Base-by-base conservation (phyloP, 305 asterid genomes). In the Fraxinus ornus region DNA sequence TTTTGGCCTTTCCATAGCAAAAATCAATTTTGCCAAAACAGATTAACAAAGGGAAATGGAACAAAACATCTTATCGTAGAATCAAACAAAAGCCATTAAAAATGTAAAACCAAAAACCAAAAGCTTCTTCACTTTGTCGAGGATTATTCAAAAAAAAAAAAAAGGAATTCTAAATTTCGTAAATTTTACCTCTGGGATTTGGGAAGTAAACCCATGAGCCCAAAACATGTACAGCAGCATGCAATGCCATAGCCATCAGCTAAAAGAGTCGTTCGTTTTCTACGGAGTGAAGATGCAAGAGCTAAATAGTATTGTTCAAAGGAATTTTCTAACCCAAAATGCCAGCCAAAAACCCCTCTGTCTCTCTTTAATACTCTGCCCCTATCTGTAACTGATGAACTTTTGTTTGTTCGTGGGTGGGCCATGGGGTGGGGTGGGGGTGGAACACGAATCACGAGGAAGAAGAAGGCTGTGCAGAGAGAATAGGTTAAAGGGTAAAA, bases 361-460 rank as follows among this genome's bases (percentile, higher is more conserved):
- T 76, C 66, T 68, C 52, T 79, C 19, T 77, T 75, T 41, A 41
- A 81, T 30, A 70, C 80, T 76, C 81, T 26, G 71, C 87, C 84
- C 86, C 79, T 44, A 83, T 81, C 87, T 81, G 83, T 66, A 83
- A 80, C 79, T 74, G 83, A 82, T 77, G 71, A 19, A 60, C 24
- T 60, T 60, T 60, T 60, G 60, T 49, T 15, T 49, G 60, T 49
- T 15, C 21, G 21, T 17, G 21, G 60, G 60, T 47, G 57, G 19
- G 57, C 49, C 49, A 15, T 13, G 19, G 52, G 17, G 57, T 12
- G n/a, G 52, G 52, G 52, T 37, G 10, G 32, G 32, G 60, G 6
- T 49, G 60, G 21, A 22, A 35, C 88, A 80, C 89, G 85, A 82
- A 36, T 87, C 75, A 39, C 89, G 89, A 87, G 86, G 89, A 79